Conservation (phyloP, 306 rosid genomes). For the Vicia faba region DNA sequence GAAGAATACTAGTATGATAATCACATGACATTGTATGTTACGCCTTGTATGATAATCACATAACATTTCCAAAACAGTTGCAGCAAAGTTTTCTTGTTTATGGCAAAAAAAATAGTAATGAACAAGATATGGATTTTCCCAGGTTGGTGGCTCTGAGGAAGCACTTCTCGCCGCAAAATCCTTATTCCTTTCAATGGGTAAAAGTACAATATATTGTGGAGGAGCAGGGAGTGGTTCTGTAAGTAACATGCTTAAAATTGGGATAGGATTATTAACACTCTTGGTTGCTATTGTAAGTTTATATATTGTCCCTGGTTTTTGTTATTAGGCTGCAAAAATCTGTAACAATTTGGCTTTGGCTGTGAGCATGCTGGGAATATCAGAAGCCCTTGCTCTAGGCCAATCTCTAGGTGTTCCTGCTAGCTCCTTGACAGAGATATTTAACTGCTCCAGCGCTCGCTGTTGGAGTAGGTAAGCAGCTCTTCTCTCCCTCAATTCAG, state of each 20-base stretch:
- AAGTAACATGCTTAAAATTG: conserved; percentile 46
- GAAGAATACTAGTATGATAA: not conserved
- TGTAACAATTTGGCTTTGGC: conserved; percentile 95
- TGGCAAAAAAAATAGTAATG: conserved; percentile 25
- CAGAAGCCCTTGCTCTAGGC: conserved; percentile 93
- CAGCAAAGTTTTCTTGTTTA: conserved; percentile 18
- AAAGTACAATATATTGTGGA: conserved; percentile 79
- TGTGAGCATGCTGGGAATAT: conserved; percentile 93
- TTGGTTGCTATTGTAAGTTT: not conserved
- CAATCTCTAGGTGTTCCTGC: conserved; percentile 86
- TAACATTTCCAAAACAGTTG: conserved; percentile 12
- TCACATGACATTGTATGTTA: not conserved
- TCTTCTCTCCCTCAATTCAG: conserved; percentile 22
- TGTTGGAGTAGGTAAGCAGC: conserved; percentile 94
- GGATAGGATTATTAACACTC: not conserved
- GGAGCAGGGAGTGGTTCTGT: conserved; percentile 95
- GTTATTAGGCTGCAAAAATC: conserved; percentile 82
- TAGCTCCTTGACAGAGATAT: conserved; percentile 71
- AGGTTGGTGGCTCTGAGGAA: conserved; percentile 95
- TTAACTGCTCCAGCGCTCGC: conserved; percentile 91
- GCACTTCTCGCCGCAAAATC: conserved; percentile 71
- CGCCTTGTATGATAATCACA: conserved; percentile 6
- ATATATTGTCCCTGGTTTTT: conserved; percentile 21
- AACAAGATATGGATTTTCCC: conserved; percentile 39
- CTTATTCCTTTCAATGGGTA: conserved; percentile 78